Conservation (phyloP, 2,329 filamentous ascomycete species). For the Tolypocladium cylindrosporum region DNA sequence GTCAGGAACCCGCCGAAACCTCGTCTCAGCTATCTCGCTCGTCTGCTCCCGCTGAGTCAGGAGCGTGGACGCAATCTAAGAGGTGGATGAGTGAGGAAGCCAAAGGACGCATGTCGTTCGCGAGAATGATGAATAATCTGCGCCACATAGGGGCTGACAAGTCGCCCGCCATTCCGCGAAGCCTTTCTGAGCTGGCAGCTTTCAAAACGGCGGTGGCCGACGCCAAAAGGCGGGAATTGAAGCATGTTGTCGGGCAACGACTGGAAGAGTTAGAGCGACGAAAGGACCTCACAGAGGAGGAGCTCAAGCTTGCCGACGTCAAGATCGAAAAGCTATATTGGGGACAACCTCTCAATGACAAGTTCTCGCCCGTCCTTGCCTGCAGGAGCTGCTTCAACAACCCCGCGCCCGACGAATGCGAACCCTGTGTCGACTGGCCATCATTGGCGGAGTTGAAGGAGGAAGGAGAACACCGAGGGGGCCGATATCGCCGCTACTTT, state of each 20-base stretch:
- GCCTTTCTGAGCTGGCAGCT: constrained; percentile 21
- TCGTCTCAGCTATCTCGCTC: not conserved
- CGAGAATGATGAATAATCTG: constrained; percentile 25
- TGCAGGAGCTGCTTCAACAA: constrained; percentile 22
- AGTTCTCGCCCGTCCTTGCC: constrained; percentile 22
- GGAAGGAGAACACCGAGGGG: constrained; percentile 19
- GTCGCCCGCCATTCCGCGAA: constrained; percentile 27
- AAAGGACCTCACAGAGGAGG: constrained; percentile 1
- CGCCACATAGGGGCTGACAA: constrained; percentile 23
- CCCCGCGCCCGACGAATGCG: constrained; percentile 4
- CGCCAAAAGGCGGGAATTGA: constrained; percentile 12
- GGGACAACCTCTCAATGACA: constrained; percentile 16
- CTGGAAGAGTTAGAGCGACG: constrained; percentile 10
- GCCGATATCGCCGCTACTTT: constrained; percentile 15
- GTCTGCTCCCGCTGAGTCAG: constrained; percentile 8
- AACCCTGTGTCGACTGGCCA: constrained; percentile 20
- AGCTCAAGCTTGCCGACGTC: not conserved
- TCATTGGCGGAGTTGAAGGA: constrained; percentile 25
- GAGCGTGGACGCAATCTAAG: constrained; percentile 27
- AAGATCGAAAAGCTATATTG: constrained; percentile 12
- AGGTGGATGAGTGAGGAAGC: constrained; percentile 26
- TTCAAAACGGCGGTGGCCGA: constrained; percentile 21
- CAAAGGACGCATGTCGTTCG: constrained; percentile 21
- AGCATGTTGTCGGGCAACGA: constrained; percentile 12
- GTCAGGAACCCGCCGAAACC: not conserved